phyloP scores from a whole-genome alignment of 2,329 filamentous ascomycete genomes.

The Aspergillus cejpii region DNA sequence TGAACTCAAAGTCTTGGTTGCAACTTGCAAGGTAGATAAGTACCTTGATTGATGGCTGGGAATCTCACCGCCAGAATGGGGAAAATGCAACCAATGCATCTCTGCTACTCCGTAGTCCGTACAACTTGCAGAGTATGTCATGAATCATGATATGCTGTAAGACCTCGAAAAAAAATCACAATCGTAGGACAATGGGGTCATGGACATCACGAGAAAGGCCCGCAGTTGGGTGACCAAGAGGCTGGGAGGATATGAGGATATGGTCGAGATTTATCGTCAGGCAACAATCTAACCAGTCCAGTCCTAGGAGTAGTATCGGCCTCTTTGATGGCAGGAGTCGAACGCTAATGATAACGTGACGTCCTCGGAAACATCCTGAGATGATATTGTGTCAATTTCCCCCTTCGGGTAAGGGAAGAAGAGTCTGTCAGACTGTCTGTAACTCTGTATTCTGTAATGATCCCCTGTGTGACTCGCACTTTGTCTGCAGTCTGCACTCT shows the following conservation, averaged over 20 bases:
- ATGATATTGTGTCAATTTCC: too few relatives aligned
- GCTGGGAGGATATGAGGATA: slow-evolving; percentile 23
- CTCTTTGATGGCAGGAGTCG: not conserved
- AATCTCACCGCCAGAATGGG: not conserved
- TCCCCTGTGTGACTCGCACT: not conserved
- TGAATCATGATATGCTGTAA: too few relatives aligned
- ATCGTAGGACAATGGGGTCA: too few relatives aligned
- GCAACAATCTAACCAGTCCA: slow-evolving; percentile 9
- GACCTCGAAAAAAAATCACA: too few relatives aligned
- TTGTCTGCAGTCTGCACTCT: not conserved
- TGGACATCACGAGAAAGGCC: slow-evolving; percentile 4
- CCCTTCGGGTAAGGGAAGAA: not conserved
- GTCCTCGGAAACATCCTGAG: too few relatives aligned
- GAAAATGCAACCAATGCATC: slow-evolving; percentile 8
- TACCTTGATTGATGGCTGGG: not conserved
- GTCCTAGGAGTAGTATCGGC: not conserved
- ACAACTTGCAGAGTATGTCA: too few relatives aligned
- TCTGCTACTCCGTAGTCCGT: too few relatives aligned
- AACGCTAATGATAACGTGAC: too few relatives aligned
- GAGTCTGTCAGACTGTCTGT: too few relatives aligned
- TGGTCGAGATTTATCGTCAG: slow-evolving; percentile 9
- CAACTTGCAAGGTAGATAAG: too few relatives aligned
- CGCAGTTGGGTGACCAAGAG: slow-evolving; percentile 21
- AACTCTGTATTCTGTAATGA: too few relatives aligned
- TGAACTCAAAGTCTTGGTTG: too few relatives aligned